These are phyloP conservation scores for Aureobasidium vineae DNA, from an alignment of 2,329 filamentous ascomycete species.

Conservation along the genomic window DNA sequence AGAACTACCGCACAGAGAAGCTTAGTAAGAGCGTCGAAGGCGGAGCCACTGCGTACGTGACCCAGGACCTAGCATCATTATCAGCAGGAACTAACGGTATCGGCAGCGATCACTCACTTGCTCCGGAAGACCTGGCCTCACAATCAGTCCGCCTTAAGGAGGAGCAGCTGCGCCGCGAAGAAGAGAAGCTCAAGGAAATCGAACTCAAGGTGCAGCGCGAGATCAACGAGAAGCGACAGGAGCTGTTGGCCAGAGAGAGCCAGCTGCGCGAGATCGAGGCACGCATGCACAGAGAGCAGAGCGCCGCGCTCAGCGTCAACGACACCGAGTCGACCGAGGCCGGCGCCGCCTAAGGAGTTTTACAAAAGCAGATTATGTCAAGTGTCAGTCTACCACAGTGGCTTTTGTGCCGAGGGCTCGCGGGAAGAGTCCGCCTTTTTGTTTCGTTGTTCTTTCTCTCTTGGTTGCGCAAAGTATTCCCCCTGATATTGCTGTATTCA, in stretches of 20 bases:
- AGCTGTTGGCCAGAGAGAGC: conserved; percentile 93
- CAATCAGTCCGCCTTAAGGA: conserved; percentile 99
- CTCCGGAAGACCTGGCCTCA: conserved; percentile 93
- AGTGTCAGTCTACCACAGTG: conserved; percentile 8
- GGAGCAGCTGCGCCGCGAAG: conserved; percentile 96
- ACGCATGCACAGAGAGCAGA: conserved; percentile 73
- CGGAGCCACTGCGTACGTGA: conserved; percentile 78
- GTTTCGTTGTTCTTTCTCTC: conserved; percentile 24
- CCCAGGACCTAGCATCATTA: conserved; percentile 12
- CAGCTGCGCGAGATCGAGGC: conserved; percentile 99
- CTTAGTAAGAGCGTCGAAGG: conserved; percentile 98
- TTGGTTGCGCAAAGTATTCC: conserved; percentile 26
- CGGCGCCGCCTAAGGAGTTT: conserved; percentile 27
- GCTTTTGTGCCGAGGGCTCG: not conserved
- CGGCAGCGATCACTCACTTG: conserved; percentile 77
- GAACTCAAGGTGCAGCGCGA: conserved; percentile 99
- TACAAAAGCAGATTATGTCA: conserved; percentile 3
- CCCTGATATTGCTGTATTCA: conserved; percentile 27
- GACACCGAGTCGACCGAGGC: conserved; percentile 30
- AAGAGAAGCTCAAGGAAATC: conserved; percentile 99
- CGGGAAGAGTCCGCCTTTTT: conserved; percentile 10
- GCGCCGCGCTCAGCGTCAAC: conserved; percentile 29
- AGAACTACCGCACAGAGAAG: conserved; percentile 99
- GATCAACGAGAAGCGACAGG: conserved; percentile 99
- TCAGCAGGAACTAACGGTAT: conserved; percentile 33